Percentiles rank a stretch among this genome's conserved stretches.
These are phyloP conservation scores for Parastagonospora avenae DNA, from an alignment of 2,329 filamentous ascomycete species.

Conservation along the genomic window DNA sequence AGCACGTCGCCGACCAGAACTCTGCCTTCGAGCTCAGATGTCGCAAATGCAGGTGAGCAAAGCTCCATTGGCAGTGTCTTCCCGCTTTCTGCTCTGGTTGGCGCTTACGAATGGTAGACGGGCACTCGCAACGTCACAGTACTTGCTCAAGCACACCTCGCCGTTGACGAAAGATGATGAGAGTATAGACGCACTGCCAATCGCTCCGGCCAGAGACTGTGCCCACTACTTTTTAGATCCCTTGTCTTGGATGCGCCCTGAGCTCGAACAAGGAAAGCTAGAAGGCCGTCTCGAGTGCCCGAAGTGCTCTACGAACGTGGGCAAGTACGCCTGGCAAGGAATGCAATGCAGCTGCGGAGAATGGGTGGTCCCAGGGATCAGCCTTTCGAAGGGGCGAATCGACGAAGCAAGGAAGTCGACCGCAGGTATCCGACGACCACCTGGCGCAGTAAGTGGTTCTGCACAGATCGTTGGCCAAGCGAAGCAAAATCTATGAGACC, in stretches of 20 bases:
- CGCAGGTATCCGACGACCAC: conserved; percentile 42
- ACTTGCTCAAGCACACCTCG: conserved; percentile 68
- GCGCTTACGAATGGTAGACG: conserved; percentile 52
- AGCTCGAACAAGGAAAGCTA: conserved; percentile 80
- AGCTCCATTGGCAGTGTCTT: conserved; percentile 7
- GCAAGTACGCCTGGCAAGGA: conserved; percentile 95
- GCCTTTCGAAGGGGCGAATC: conserved; percentile 78
- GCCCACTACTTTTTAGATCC: conserved; percentile 91
- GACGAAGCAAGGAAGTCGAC: conserved; percentile 64
- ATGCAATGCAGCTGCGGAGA: conserved; percentile 88
- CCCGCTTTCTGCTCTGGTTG: conserved; percentile 11
- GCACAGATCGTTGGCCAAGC: neutral
- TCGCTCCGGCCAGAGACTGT: conserved; percentile 56
- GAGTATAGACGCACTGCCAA: conserved; percentile 10
- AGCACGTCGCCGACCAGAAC: conserved; percentile 51
- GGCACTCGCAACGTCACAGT: conserved; percentile 67
- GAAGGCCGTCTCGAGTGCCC: conserved; percentile 87
- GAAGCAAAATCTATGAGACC: conserved; percentile 2
- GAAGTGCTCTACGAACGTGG: conserved; percentile 81
- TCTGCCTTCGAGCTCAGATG: conserved; percentile 73
- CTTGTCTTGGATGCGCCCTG: conserved; percentile 89
- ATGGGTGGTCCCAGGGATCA: conserved; percentile 92
- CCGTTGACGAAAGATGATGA: conserved; percentile 23
- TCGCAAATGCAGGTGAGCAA: conserved; percentile 80
- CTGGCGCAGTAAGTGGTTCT: conserved; percentile 20